A percentile compares a stretch with the other conserved stretches of the same genome.
Evolutionary conservation across 441 rosid species (phyloP).

Genomic region (Omphalea diandra): DNA sequence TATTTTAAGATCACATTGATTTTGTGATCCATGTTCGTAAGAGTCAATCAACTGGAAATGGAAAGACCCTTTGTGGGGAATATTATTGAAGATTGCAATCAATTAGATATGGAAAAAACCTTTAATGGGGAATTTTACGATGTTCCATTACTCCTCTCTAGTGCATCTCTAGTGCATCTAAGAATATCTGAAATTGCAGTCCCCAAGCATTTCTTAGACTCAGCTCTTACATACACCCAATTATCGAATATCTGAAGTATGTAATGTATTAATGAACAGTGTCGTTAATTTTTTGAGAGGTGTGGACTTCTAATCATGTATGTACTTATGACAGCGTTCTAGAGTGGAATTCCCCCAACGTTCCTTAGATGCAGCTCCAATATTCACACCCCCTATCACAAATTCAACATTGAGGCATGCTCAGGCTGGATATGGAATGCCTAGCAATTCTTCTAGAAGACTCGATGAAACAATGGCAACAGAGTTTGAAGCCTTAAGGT

Average conservation of each 20-base stretch:
- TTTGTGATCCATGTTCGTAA: neutral
- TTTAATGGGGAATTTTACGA: neutral
- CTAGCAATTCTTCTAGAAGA: conserved; percentile 81
- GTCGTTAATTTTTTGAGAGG: conserved; percentile 8
- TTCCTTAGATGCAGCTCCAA: conserved; percentile 71
- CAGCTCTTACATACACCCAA: too few relatives aligned
- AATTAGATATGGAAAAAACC: neutral
- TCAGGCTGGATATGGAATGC: conserved; percentile 80
- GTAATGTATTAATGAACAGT: neutral
- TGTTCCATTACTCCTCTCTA: neutral
- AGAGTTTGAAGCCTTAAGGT: conserved; percentile 85
- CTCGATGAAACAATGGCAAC: conserved; percentile 97
- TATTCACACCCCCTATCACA: conserved; percentile 86
- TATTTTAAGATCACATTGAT: neutral
- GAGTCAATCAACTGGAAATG: too few relatives aligned
- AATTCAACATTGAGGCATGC: conserved; percentile 54
- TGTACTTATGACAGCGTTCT: conserved; percentile 55
- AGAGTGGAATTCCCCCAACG: conserved; percentile 87
- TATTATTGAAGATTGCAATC: too few relatives aligned
- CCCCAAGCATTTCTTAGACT: too few relatives aligned
- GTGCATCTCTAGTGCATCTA: neutral
- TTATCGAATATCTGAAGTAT: too few relatives aligned
- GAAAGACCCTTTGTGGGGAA: too few relatives aligned
- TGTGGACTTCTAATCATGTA: neutral
- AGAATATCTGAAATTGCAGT: neutral